A percentile compares a stretch with the other conserved stretches of the same genome.
phyloP scores from a whole-genome alignment of 306 rosid species.

The Trifolium subterraneum region DNA sequence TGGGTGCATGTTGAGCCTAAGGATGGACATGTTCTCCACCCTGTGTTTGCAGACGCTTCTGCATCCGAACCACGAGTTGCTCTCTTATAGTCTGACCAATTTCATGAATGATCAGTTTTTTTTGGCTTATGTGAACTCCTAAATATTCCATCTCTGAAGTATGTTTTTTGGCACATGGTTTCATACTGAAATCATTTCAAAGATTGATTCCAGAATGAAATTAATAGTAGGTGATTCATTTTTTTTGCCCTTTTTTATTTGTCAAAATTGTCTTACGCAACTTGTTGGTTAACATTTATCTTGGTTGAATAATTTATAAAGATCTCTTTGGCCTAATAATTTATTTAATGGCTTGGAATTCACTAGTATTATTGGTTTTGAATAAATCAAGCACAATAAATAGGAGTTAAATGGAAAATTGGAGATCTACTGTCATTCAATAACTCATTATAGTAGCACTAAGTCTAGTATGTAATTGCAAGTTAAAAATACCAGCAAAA shows the following conservation, averaged over 20 bases:
- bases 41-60: conserved; percentile 58
- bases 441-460: too few species aligned
- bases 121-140: conserved; percentile 12
- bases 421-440: too few species aligned
- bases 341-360: background rate
- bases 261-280: background rate
- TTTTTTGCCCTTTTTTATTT: background rate
- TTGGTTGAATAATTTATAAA: conserved; percentile 4
- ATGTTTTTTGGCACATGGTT: background rate
- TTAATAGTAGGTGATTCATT: background rate
- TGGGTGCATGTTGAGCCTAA: conserved; percentile 85
- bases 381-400: too few species aligned
- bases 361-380: too few species aligned
- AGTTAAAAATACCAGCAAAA: too few species aligned
- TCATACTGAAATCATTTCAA: background rate
- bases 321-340: background rate
- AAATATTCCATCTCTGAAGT: background rate
- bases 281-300: background rate
- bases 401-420: too few species aligned
- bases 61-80: conserved; percentile 46
- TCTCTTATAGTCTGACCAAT: conserved; percentile 34
- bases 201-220: background rate
- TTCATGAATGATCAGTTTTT: conserved; percentile 11
- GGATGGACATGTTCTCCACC: conserved; percentile 90
- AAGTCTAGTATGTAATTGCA: too few species aligned